These are phyloP conservation scores for Annulohypoxylon nitens DNA, from an alignment of 495 filamentous ascomycete species.

Conservation along the genomic window DNA sequence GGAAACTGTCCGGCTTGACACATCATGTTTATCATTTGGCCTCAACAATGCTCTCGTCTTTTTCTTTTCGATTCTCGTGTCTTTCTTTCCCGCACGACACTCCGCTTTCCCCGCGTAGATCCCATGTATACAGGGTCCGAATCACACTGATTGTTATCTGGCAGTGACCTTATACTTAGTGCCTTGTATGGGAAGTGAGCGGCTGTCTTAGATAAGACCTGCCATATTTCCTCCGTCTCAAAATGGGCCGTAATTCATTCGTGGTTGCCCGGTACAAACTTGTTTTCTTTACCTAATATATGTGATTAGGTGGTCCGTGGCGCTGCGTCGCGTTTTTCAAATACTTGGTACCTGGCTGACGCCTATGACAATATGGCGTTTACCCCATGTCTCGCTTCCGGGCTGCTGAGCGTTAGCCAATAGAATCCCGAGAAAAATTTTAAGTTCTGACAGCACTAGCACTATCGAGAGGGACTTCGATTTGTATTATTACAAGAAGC, in stretches of 20 bases:
- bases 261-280: neutral
- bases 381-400: conserved; percentile 11
- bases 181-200: neutral
- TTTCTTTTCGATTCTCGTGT: conserved; percentile 1
- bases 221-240: conserved; percentile 4
- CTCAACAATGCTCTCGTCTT: neutral
- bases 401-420: neutral
- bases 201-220: conserved; percentile 29
- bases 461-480: neutral
- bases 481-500: neutral
- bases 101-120: conserved; percentile 17
- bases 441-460: neutral
- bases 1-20: neutral
- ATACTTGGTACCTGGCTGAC: neutral
- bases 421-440: neutral
- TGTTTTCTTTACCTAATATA: neutral
- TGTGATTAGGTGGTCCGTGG: conserved; percentile 7
- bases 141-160: neutral
- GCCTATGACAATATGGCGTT: conserved; percentile 5
- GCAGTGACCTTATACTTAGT: neutral
- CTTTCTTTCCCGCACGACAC: conserved; percentile 9
- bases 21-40: neutral
- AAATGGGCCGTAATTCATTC: neutral
- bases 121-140: conserved; percentile 23
- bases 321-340: neutral